A percentile compares a stretch with the other conserved stretches of the same genome.
Conservation (phyloP, 345 rosid species). For the Triadica sebifera region DNA sequence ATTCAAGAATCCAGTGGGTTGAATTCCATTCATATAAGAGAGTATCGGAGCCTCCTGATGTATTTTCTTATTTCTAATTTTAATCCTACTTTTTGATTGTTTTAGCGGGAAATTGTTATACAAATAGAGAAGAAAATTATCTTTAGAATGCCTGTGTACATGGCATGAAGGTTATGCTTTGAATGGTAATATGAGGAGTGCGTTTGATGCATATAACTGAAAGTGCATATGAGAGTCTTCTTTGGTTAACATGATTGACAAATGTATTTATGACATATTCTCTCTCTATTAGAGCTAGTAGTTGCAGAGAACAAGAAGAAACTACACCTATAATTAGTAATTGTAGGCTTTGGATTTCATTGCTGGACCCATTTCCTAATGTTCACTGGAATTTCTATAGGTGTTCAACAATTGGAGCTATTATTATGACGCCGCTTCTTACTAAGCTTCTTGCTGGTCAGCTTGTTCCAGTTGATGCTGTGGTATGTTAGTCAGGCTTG, state of each 20-base stretch:
- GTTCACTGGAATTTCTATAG: conserved; percentile 34
- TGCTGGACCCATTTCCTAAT: conserved; percentile 8
- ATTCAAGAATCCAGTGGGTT: background rate
- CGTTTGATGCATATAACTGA: background rate
- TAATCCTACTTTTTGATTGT: background rate
- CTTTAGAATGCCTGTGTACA: background rate
- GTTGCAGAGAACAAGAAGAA: background rate
- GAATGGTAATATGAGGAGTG: background rate
- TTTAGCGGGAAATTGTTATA: background rate
- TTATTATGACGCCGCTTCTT: conserved; percentile 95
- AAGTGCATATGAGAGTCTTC: background rate
- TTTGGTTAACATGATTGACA: background rate
- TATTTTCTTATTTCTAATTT: background rate
- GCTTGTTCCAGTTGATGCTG: conserved; percentile 98
- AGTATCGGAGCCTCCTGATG: background rate
- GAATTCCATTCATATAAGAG: background rate
- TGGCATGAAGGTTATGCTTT: background rate
- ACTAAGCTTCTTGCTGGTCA: conserved; percentile 99
- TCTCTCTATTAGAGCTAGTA: background rate
- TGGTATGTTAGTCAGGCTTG: conserved; percentile 45
- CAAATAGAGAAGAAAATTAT: background rate
- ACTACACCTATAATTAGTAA: background rate
- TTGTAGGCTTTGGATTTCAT: background rate
- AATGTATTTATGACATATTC: background rate
- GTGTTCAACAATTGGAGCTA: conserved; percentile 97